Conservation (phyloP, 176 grass and related monocot species). For the Thinopyrum elongatum region DNA sequence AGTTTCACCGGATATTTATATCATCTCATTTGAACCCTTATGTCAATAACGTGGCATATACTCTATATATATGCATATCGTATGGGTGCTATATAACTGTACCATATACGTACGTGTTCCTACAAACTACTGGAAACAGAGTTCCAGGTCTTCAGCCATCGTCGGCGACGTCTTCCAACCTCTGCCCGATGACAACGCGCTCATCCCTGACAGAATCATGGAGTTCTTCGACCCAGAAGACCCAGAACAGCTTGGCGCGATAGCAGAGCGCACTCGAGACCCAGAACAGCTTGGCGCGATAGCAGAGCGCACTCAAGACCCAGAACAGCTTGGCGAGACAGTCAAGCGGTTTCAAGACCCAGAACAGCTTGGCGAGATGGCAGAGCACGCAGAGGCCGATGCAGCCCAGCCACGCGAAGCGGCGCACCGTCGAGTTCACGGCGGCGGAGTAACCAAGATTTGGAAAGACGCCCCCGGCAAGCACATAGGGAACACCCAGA, state of each 20-base stretch:
- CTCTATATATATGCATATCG: not conserved
- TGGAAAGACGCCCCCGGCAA: constrained; percentile 43
- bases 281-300: too few species aligned
- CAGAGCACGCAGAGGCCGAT: not conserved
- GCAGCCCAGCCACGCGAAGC: constrained; percentile 43
- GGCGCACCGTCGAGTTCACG: constrained; percentile 38
- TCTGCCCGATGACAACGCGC: constrained; percentile 42
- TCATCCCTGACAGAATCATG: constrained; percentile 52
- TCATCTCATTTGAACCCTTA: not conserved
- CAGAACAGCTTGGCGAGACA: too few species aligned
- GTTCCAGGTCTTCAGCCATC: not conserved
- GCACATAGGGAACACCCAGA: constrained; percentile 45
- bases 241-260: too few species aligned
- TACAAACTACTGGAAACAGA: not conserved
- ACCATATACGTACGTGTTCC: not conserved
- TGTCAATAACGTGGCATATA: not conserved
- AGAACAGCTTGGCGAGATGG: too few species aligned
- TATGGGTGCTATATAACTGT: not conserved
- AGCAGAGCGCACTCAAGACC: too few species aligned
- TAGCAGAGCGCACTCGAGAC: too few species aligned
- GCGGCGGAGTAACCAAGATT: constrained; percentile 28
- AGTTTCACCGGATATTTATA: not conserved
- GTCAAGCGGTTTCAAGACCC: too few species aligned
- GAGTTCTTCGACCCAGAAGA: not conserved
- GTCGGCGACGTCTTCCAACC: constrained; percentile 40